phyloP scores from a whole-genome alignment of 2,329 filamentous ascomycete species.

The Aspergillus sergii region DNA sequence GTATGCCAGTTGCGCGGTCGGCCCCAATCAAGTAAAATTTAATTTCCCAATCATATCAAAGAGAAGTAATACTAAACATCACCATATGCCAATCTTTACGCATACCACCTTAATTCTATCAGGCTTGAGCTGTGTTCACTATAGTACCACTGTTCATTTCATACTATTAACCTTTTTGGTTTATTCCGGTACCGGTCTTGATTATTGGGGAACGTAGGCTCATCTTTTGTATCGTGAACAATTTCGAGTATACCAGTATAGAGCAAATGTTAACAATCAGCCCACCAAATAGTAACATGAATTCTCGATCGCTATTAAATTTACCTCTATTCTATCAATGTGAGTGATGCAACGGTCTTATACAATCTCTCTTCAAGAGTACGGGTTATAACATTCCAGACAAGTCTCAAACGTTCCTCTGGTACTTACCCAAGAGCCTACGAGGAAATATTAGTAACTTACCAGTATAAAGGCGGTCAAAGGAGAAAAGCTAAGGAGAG shows the following conservation, averaged over 20 bases:
- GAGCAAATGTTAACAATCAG: background rate
- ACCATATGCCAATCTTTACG: background rate
- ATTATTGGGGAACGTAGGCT: background rate
- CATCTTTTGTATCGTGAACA: background rate
- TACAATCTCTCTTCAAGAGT: background rate
- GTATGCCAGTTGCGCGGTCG: background rate
- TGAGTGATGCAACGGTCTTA: no score
- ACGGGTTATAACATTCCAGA: background rate
- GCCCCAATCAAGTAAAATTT: background rate
- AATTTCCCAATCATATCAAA: background rate
- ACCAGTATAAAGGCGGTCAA: background rate
- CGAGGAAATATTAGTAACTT: background rate
- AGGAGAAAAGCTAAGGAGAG: background rate
- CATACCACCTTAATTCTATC: background rate
- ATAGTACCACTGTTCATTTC: background rate
- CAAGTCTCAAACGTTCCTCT: background rate
- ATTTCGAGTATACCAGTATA: background rate
- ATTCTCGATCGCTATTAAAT: background rate
- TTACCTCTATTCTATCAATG: background rate
- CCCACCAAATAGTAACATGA: background rate
- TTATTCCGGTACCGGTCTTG: background rate
- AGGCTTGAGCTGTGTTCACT: background rate
- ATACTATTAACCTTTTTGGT: background rate
- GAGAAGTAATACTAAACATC: background rate
- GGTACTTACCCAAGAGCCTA: background rate